Percentiles rank a stretch among this genome's conserved stretches.
phyloP scores from a whole-genome alignment of 2,329 filamentous ascomycete genomes.

The Colletotrichum limetticola region DNA sequence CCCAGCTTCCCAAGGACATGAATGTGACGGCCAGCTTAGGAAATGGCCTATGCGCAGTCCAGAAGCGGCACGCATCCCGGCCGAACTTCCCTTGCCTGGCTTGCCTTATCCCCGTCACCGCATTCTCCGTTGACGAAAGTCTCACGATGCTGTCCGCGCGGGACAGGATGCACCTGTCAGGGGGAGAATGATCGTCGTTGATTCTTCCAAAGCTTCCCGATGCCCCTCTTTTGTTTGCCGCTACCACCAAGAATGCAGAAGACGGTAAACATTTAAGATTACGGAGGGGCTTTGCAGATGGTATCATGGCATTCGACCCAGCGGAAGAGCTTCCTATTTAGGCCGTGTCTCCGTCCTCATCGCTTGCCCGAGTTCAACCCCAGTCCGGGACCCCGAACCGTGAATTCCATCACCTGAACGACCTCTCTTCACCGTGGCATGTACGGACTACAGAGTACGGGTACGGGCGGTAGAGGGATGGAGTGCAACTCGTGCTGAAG shows the following conservation, averaged over 20 bases:
- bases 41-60: conserved; percentile 20
- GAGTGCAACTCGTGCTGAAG: conserved; percentile 33
- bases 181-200: conserved; percentile 26
- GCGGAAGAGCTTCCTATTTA: conserved; percentile 27
- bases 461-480: conserved; percentile 32
- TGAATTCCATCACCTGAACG: not conserved
- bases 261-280: conserved; percentile 37
- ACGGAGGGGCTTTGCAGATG: conserved; percentile 36
- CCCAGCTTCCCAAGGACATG: conserved; percentile 3
- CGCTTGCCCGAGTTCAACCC: conserved; percentile 4
- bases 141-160: conserved; percentile 24
- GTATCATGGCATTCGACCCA: conserved; percentile 16
- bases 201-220: conserved; percentile 26
- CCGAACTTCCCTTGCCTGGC: conserved; percentile 6
- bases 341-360: conserved; percentile 1
- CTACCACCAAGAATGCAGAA: conserved; percentile 23
- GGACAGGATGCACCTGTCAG: conserved; percentile 33
- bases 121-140: conserved; percentile 21
- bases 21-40: conserved; percentile 15
- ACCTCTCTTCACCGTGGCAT: not conserved
- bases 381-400: conserved; percentile 27
- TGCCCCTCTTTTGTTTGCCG: conserved; percentile 32
- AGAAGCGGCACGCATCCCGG: conserved; percentile 12
- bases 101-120: conserved; percentile 16
- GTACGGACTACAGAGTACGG: too few species aligned